Evolutionary conservation across 2,329 filamentous ascomycete genomes (phyloP).

Genomic region (Fusarium protoensiforme): DNA sequence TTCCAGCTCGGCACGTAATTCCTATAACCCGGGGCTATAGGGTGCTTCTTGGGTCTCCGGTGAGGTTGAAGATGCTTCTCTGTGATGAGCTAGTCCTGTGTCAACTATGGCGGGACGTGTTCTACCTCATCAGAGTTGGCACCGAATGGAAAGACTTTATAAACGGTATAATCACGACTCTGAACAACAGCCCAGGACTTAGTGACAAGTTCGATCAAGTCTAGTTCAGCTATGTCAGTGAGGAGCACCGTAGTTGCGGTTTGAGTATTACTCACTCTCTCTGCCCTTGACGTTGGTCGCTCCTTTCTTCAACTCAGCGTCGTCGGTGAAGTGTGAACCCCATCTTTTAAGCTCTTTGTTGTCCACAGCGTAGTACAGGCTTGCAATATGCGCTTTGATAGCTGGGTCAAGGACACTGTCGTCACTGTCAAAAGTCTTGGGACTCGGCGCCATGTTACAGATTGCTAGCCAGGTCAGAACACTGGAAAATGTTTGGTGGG

Average conservation of each 20-base stretch:
- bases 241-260: neutral
- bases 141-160: neutral
- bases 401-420: neutral
- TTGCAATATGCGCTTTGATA: neutral
- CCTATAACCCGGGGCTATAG: too few species aligned
- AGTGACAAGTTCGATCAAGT: neutral
- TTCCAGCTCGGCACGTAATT: slow-evolving; percentile 23
- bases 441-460: neutral
- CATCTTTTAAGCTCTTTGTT: neutral
- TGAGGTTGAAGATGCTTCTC: too few species aligned
- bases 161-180: neutral
- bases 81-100: too few species aligned
- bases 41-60: too few species aligned
- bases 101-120: too few species aligned
- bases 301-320: neutral
- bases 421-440: neutral
- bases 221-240: neutral
- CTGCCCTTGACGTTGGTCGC: neutral
- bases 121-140: neutral
- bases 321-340: neutral
- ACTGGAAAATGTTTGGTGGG: neutral
- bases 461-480: neutral
- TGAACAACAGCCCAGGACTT: neutral
- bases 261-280: neutral
- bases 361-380: neutral